Conservation (phyloP, 768 basidiomycete genomes). For the Kwoniella dendrophila region DNA sequence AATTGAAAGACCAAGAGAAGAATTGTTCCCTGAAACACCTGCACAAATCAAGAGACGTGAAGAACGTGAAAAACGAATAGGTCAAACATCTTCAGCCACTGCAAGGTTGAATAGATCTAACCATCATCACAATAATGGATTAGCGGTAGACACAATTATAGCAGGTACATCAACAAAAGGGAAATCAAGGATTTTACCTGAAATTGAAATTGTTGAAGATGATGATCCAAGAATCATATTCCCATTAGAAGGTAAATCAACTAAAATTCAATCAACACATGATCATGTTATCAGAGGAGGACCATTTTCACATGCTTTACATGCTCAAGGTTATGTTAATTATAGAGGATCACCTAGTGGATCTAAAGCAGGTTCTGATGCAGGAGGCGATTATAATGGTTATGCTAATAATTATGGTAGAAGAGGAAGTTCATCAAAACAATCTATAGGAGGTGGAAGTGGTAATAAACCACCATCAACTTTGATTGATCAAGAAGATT, state of each 20-base stretch:
- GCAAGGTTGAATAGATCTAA: conserved; percentile 1
- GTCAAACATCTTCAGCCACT: not conserved
- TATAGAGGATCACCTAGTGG: conserved; percentile 8
- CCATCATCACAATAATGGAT: conserved; percentile 7
- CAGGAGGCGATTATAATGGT: conserved; percentile 2
- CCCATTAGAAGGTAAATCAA: conserved; percentile 30
- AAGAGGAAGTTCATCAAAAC: conserved; percentile 1
- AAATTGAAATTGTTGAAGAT: conserved; percentile 52
- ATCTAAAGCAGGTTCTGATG: not conserved
- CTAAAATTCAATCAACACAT: conserved; percentile 38
- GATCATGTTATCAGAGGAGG: conserved; percentile 48
- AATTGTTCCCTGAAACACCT: conserved; percentile 51
- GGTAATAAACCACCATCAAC: conserved; percentile 23
- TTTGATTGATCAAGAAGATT: conserved; percentile 40
- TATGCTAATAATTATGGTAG: conserved; percentile 20
- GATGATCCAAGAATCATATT: conserved; percentile 48
- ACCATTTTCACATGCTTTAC: conserved; percentile 38
- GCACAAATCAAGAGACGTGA: conserved; percentile 50
- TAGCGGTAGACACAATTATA: conserved; percentile 28
- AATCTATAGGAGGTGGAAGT: conserved; percentile 17
- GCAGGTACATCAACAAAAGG: not conserved
- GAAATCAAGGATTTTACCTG: conserved; percentile 34
- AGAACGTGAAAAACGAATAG: conserved; percentile 37
- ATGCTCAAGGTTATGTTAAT: conserved; percentile 22
- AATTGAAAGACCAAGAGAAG: conserved; percentile 45